Conservation (phyloP, 257 asterid genomes). For the Solanum virginianum region DNA sequence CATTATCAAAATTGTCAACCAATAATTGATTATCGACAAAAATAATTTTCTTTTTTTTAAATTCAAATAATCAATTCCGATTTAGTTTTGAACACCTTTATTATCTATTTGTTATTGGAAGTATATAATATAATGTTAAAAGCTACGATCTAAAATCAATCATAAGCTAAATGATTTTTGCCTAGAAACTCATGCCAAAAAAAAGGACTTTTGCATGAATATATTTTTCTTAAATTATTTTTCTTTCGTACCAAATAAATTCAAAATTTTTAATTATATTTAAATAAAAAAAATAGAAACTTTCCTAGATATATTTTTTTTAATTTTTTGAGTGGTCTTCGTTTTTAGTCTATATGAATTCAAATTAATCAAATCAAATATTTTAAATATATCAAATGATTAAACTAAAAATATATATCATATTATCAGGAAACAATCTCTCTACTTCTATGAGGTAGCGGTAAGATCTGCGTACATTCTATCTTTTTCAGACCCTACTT, state of each 20-base stretch:
- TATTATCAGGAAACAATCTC: too few species aligned
- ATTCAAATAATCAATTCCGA: too few species aligned
- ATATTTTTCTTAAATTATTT: background rate
- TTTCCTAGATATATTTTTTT: background rate
- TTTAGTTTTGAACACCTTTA: too few species aligned
- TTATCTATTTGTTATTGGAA: background rate
- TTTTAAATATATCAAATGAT: background rate
- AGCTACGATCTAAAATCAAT: background rate
- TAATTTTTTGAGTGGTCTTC: background rate
- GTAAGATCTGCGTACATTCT: too few species aligned
- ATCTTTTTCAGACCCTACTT: too few species aligned
- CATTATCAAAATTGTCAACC: too few species aligned
- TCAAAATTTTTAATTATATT: background rate
- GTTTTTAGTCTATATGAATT: background rate
- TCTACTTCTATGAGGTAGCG: too few species aligned
- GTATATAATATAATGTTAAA: background rate
- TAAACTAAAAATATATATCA: background rate
- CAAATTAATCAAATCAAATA: background rate
- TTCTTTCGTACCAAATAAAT: background rate
- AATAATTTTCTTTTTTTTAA: too few species aligned
- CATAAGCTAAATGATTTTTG: background rate
- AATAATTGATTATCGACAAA: too few species aligned
- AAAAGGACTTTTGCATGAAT: background rate
- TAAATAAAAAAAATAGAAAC: background rate
- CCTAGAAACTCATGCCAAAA: background rate